Percentiles rank a stretch among this genome's conserved stretches.
phyloP scores from a whole-genome alignment of 805 yeast genomes.

The Sugiyamaella boreocaroliniensis region DNA sequence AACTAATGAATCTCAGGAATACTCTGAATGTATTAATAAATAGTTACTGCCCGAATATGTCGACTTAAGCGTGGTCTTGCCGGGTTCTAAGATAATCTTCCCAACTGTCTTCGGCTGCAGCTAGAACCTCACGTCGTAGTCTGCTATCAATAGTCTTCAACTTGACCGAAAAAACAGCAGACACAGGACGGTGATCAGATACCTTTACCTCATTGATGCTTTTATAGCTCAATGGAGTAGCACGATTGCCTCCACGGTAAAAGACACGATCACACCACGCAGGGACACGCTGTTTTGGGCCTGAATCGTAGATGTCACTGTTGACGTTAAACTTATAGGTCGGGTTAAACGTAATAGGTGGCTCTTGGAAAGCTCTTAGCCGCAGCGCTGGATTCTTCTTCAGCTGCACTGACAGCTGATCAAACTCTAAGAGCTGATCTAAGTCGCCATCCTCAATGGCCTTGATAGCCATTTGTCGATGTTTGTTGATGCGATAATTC shows the following conservation, averaged over 20 bases:
- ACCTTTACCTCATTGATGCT: constrained; percentile 47
- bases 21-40: too few relatives aligned
- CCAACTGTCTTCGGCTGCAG: constrained; percentile 14
- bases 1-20: too few relatives aligned
- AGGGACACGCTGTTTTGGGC: constrained; percentile 88
- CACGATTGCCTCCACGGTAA: constrained; percentile 50
- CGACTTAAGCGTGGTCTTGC: too few relatives aligned
- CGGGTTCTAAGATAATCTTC: constrained; percentile 1
- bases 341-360: constrained; percentile 74
- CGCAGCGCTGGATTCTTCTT: constrained; percentile 53
- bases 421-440: constrained; percentile 53
- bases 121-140: constrained; percentile 14
- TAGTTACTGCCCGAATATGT: too few relatives aligned
- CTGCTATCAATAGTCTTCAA: constrained; percentile 60
- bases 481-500: constrained; percentile 71
- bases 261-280: constrained; percentile 96
- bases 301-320: constrained; percentile 71
- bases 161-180: constrained; percentile 57
- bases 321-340: constrained; percentile 94
- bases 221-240: constrained; percentile 56
- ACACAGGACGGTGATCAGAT: constrained; percentile 90
- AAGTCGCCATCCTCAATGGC: constrained; percentile 45
- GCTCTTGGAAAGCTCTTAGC: constrained; percentile 76
- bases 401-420: constrained; percentile 76
- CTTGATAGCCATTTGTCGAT: constrained; percentile 62